A percentile compares a stretch with the other conserved stretches of the same genome.
These are phyloP conservation scores for thale cress (Arabidopsis thaliana) DNA, from an alignment of 345 rosid species.

Conservation along the genomic window DNA sequence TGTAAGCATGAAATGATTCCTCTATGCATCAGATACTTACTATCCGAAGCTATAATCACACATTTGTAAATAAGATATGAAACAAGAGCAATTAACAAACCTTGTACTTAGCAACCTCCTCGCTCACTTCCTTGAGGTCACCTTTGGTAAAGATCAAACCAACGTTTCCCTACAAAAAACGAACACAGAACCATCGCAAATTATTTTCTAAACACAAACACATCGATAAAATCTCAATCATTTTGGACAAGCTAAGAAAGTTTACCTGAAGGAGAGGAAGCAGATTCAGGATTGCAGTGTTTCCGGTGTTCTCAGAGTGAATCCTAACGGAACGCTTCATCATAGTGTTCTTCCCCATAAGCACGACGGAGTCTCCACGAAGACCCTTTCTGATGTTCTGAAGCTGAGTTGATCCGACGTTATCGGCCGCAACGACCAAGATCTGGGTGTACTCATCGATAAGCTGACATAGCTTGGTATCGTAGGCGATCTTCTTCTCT, in stretches of 20 bases:
- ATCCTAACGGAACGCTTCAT: conserved; percentile 76
- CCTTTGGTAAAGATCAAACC: conserved; percentile 97
- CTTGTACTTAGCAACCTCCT: conserved; percentile 96
- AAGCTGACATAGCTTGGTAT: conserved; percentile 67
- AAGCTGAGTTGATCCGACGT: conserved; percentile 79
- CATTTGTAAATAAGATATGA: background rate
- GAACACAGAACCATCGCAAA: background rate
- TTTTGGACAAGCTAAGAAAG: background rate
- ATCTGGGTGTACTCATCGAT: conserved; percentile 75
- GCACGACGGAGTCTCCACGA: conserved; percentile 67
- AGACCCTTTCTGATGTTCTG: conserved; percentile 69
- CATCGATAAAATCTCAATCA: background rate
- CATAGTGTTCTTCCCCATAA: conserved; percentile 87
- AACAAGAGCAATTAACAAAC: conserved; percentile 42
- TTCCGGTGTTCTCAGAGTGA: conserved; percentile 62
- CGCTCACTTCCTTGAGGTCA: conserved; percentile 96
- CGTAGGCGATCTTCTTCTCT: conserved; percentile 68
- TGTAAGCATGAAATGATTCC: background rate
- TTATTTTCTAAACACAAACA: background rate
- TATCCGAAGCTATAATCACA: background rate
- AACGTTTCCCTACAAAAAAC: conserved; percentile 70
- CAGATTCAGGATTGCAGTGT: conserved; percentile 50
- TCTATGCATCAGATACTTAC: background rate
- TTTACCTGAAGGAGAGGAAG: conserved; percentile 61
- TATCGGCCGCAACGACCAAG: conserved; percentile 68